Base-by-base conservation (phyloP, 2,329 filamentous ascomycete species). In the Neofusicoccum parvum region DNA sequence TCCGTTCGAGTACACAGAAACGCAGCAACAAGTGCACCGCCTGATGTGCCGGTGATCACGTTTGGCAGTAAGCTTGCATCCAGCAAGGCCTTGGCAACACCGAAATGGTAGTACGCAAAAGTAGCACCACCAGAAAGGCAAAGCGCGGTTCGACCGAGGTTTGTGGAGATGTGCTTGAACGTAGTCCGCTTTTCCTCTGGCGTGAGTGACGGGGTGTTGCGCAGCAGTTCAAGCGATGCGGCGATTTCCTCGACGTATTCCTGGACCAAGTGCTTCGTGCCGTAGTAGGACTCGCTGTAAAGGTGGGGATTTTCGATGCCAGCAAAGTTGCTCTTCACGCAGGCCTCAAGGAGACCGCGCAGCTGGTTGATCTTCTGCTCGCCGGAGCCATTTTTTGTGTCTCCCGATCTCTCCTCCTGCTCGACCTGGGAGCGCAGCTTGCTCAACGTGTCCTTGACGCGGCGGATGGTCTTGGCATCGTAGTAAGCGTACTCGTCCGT, bases 201-300 rank as follows among this genome's bases (percentile, higher is more conserved):
- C 4, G 85, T 82, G 37, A 97, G 81, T 69, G 90, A 86, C 37
- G 86, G 83, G 10, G 90, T 92, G 50, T 85, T 81, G 3, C 89
- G 80, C 11, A 98, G 80, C 68, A 95, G 87, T 60, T 85, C 82
- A 53, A 97, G 82, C 36, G 85, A 85, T 2, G 79, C 84, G 81
- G 91, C 88, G 56, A 91, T 89, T 79, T 98, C 94, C 67, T 97
- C 92, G 50, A 97, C 82, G 73, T 94, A 98, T 64, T 89, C 88
- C 78, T 98, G 95, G 36, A 97, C 92, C 69, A 97, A 79, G 67
- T 95, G 88, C 78, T 99, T 99, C n/a, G 95, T 98, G 37, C 95
- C 95, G 71, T 93, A 97, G 75, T 99, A 99, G 3, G 94, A 96
- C 80, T 98, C 94, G 72, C 92, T 96, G 76, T 99, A 99, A n/a